Evolutionary conservation across 2,329 filamentous ascomycete genomes (phyloP).

Genomic region (Beauveria sp.): DNA sequence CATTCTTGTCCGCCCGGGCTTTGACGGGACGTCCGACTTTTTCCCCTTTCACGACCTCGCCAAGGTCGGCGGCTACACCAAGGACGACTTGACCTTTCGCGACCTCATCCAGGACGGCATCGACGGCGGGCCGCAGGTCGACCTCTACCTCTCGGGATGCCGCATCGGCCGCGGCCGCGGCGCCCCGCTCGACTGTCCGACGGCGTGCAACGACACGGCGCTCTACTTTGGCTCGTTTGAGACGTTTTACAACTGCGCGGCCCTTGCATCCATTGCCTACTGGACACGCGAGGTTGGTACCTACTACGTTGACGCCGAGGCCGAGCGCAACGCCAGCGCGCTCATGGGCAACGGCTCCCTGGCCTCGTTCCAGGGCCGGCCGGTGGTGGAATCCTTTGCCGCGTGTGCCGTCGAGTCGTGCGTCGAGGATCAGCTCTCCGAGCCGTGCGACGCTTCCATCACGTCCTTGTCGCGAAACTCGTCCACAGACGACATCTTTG

Average conservation of each 20-base stretch:
- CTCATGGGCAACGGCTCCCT: conserved; percentile 28
- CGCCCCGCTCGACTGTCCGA: conserved; percentile 24
- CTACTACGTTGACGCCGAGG: conserved; percentile 25
- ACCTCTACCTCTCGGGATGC: conserved; percentile 27
- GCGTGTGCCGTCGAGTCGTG: conserved; percentile 29
- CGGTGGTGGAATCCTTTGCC: conserved; percentile 26
- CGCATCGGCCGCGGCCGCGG: conserved; percentile 20
- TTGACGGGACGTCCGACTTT: conserved; percentile 28
- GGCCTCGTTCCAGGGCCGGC: conserved; percentile 22
- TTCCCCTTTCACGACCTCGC: conserved; percentile 31
- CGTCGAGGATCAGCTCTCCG: conserved; percentile 25
- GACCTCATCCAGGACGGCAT: conserved; percentile 27
- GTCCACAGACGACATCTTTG: conserved; percentile 23
- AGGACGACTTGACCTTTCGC: conserved; percentile 24
- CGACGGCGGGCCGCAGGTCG: conserved; percentile 25
- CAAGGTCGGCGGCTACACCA: conserved; percentile 20
- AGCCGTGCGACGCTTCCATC: conserved; percentile 23
- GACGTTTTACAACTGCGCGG: conserved; percentile 33
- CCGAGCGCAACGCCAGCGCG: conserved; percentile 28
- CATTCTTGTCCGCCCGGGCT: conserved; percentile 22
- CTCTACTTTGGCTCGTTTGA: conserved; percentile 28
- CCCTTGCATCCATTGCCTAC: conserved; percentile 27
- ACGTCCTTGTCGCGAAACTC: conserved; percentile 21
- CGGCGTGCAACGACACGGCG: conserved; percentile 23
- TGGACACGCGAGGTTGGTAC: conserved; percentile 23